Conservation (phyloP, 176 grass and related monocot genomes). For the Zea mays region DNA sequence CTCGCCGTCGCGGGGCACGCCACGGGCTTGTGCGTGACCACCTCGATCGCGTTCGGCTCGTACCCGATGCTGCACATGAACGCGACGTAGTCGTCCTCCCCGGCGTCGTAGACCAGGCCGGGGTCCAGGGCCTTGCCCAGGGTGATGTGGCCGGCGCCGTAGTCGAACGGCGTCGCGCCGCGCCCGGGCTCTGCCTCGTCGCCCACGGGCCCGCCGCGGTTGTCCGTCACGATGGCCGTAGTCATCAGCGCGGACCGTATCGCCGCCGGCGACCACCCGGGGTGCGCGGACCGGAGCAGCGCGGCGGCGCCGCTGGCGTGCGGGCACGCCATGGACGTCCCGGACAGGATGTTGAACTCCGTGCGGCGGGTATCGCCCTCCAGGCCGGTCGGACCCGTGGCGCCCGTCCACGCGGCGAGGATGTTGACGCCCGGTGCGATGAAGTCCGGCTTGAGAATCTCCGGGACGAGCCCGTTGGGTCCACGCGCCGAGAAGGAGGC, state of each 20-base stretch:
- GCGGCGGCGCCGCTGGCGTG: conserved; percentile 90
- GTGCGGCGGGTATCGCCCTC: conserved; percentile 56
- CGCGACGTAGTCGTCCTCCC: conserved; percentile 69
- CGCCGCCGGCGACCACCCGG: conserved; percentile 69
- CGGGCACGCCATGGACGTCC: conserved; percentile 94
- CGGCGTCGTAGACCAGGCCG: conserved; percentile 77
- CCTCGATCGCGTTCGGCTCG: conserved; percentile 71
- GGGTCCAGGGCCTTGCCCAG: conserved; percentile 74
- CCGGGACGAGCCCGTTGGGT: conserved; percentile 74
- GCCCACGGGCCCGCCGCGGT: conserved; percentile 45
- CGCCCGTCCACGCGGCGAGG: conserved; percentile 88
- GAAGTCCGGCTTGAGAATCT: conserved; percentile 92
- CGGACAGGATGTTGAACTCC: conserved; percentile 97
- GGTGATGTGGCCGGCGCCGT: conserved; percentile 69
- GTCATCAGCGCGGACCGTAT: conserved; percentile 97
- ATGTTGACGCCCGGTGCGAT: conserved; percentile 92
- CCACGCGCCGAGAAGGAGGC: conserved; percentile 95
- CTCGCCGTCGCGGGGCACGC: conserved; percentile 38
- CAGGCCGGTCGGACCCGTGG: conserved; percentile 70
- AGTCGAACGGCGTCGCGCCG: conserved; percentile 72
- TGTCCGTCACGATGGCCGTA: conserved; percentile 59
- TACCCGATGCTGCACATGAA: conserved; percentile 95
- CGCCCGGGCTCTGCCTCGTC: conserved; percentile 66
- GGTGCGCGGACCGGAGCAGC: conserved; percentile 83
- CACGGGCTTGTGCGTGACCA: conserved; percentile 77